These are phyloP conservation scores for Viridothelium virens DNA, from an alignment of 495 filamentous ascomycete genomes.

Conservation along the genomic window DNA sequence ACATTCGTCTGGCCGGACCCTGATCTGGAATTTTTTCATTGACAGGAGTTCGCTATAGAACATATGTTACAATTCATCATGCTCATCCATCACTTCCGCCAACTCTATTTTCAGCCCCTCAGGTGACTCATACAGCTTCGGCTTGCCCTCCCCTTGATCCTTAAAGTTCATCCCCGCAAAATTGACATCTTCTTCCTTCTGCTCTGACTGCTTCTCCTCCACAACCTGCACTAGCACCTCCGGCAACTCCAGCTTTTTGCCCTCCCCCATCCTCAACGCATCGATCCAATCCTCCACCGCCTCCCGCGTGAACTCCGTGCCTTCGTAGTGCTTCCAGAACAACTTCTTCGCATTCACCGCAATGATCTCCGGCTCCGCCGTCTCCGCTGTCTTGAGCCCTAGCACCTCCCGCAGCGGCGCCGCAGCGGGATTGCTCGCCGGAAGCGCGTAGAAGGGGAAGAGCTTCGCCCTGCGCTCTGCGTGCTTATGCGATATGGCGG, in stretches of 20 bases:
- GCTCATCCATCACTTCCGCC: slow-evolving; percentile 24
- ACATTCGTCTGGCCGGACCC: background rate
- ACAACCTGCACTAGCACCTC: slow-evolving; percentile 51
- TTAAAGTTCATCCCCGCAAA: slow-evolving; percentile 14
- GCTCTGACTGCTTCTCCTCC: slow-evolving; percentile 42
- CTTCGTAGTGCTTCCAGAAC: slow-evolving; percentile 72
- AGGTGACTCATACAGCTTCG: slow-evolving; percentile 21
- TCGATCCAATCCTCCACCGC: slow-evolving; percentile 82
- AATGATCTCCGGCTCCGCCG: slow-evolving; percentile 54
- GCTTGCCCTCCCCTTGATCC: slow-evolving; percentile 9
- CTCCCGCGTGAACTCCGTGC: slow-evolving; percentile 47
- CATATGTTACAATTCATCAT: slow-evolving; percentile 19
- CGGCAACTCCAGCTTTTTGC: slow-evolving; percentile 70
- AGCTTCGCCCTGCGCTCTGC: slow-evolving; percentile 53
- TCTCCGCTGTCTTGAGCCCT: slow-evolving; percentile 42
- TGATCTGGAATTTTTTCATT: background rate
- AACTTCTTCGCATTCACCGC: slow-evolving; percentile 75
- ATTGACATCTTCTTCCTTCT: slow-evolving; percentile 15
- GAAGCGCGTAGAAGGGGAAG: slow-evolving; percentile 76
- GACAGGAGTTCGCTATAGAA: background rate
- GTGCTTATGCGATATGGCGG: slow-evolving; percentile 70
- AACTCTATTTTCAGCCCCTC: slow-evolving; percentile 25
- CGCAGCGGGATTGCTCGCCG: slow-evolving; percentile 52
- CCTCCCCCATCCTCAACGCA: slow-evolving; percentile 75
- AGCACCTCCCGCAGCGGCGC: slow-evolving; percentile 52